Evolutionary conservation across 2,329 filamentous ascomycete species (phyloP).

Genomic region (Hypoxylon sp.): DNA sequence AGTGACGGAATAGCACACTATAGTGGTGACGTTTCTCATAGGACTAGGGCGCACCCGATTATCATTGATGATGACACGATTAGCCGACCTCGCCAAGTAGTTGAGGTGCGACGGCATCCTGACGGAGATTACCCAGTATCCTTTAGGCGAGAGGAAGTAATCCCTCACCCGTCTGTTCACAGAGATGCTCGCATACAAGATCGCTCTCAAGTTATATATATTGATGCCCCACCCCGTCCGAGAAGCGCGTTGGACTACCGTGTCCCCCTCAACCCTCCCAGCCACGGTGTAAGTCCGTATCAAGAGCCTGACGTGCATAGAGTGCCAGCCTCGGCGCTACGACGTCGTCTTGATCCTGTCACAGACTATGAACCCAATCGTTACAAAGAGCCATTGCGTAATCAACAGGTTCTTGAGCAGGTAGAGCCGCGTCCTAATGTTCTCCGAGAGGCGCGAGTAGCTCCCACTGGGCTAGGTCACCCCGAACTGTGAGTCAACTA

Average conservation of each 20-base stretch:
- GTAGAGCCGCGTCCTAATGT: constrained; percentile 33
- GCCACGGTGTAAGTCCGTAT: constrained; percentile 29
- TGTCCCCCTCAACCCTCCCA: constrained; percentile 22
- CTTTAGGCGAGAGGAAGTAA: constrained; percentile 31
- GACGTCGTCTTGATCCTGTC: constrained; percentile 22
- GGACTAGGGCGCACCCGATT: constrained; percentile 48
- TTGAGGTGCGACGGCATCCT: constrained; percentile 46
- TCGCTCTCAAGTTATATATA: constrained; percentile 44
- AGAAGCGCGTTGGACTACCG: constrained; percentile 37
- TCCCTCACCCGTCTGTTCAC: constrained; percentile 35
- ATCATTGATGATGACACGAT: constrained; percentile 42
- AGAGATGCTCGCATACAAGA: constrained; percentile 39
- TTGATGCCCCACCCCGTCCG: constrained; percentile 42
- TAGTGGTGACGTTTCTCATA: constrained; percentile 41
- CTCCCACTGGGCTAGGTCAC: constrained; percentile 26
- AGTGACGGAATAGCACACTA: constrained; percentile 39
- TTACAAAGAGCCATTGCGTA: constrained; percentile 37
- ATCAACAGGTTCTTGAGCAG: constrained; percentile 31
- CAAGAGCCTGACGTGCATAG: constrained; percentile 29
- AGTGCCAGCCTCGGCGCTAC: constrained; percentile 22
- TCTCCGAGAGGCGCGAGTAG: constrained; percentile 29
- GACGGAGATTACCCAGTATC: constrained; percentile 39
- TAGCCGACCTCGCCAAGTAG: constrained; percentile 45
- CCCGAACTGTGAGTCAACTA: constrained; percentile 47
- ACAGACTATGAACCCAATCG: constrained; percentile 22